A percentile compares a stretch with the other conserved stretches of the same genome.
Evolutionary conservation across 2,329 filamentous ascomycete species (phyloP).

Genomic region (Colletotrichum gloeosporioides): DNA sequence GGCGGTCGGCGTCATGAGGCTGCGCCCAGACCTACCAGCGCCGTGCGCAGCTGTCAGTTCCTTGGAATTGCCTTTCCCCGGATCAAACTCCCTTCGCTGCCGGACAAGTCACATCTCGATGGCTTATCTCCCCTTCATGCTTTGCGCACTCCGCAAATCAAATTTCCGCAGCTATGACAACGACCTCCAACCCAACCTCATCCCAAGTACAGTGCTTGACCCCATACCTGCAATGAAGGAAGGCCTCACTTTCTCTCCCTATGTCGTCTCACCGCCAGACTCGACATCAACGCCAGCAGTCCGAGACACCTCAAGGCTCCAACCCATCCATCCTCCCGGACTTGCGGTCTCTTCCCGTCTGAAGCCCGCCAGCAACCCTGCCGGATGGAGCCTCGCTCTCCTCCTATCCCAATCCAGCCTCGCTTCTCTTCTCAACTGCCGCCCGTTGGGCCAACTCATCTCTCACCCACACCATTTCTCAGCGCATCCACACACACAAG

Average conservation of each 20-base stretch:
- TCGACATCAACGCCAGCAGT: not conserved
- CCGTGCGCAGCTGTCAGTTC: not conserved
- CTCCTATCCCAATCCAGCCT: constrained; percentile 9
- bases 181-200: not conserved
- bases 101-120: constrained; percentile 7
- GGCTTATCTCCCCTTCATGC: constrained; percentile 5
- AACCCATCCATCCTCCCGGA: not conserved
- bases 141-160: constrained; percentile 3
- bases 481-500: not conserved
- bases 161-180: not conserved
- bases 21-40: constrained; percentile 4
- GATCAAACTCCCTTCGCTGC: constrained; percentile 5
- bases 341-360: not conserved
- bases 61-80: constrained; percentile 7
- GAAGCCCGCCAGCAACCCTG: not conserved
- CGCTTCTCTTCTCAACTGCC: constrained; percentile 8
- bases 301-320: not conserved
- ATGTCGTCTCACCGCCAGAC: constrained; percentile 11
- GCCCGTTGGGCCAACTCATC: constrained; percentile 10
- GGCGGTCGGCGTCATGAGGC: not conserved
- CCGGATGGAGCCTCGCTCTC: constrained; percentile 9
- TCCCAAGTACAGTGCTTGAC: not conserved
- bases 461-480: not conserved
- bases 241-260: not conserved
- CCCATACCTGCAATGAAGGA: not conserved